Percentiles rank a stretch among this genome's conserved stretches.
Conservation (phyloP, 345 rosid genomes). For the Excoecaria cochinchinensis region DNA sequence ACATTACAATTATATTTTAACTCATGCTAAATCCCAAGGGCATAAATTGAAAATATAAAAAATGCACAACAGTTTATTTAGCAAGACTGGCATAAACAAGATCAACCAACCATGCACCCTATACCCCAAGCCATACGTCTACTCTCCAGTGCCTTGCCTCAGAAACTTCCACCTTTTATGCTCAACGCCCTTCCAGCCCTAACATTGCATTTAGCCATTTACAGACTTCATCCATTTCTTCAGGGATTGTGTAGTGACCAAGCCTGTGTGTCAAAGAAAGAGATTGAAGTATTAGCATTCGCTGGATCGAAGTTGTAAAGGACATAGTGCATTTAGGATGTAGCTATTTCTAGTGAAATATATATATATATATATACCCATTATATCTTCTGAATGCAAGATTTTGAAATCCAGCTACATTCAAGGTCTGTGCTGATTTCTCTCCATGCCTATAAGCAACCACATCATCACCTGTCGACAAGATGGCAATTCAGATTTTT, state of each 20-base stretch:
- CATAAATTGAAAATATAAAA: background rate
- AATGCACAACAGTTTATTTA: background rate
- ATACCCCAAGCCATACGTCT: conserved; percentile 14
- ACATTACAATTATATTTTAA: background rate
- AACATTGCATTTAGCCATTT: conserved; percentile 36
- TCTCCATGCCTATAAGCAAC: conserved; percentile 57
- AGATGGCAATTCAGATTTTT: too few species aligned
- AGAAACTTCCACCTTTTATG: background rate
- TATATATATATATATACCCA: conserved; percentile 27
- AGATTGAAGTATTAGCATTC: conserved; percentile 9
- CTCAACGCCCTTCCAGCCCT: conserved; percentile 30
- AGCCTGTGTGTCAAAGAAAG: conserved; percentile 22
- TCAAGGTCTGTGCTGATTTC: conserved; percentile 53
- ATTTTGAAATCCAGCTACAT: conserved; percentile 47
- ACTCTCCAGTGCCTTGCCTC: background rate
- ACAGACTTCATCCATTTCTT: conserved; percentile 47
- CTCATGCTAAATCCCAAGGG: background rate
- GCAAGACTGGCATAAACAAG: background rate
- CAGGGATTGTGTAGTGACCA: conserved; percentile 47
- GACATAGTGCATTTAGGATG: background rate
- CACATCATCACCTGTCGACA: conserved; percentile 57
- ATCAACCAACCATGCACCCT: background rate
- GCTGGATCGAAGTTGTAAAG: background rate
- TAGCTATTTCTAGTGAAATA: background rate
- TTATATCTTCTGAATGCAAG: conserved; percentile 39